phyloP scores from a whole-genome alignment of 192 early-diverging fungal genomes.

The Linnemannia schmuckeri region DNA sequence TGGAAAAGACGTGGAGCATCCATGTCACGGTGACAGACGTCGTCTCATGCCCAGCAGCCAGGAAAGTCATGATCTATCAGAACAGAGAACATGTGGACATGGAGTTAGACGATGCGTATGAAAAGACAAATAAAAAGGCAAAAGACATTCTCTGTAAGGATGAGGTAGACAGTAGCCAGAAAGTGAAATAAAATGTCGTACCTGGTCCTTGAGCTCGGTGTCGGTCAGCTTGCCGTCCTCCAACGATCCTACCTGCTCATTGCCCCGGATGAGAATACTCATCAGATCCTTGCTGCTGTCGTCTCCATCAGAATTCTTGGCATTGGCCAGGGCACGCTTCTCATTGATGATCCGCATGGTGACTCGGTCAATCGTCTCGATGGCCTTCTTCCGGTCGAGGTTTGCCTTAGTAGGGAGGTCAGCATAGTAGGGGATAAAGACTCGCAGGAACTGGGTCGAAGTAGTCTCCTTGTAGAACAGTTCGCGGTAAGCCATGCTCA shows the following conservation, averaged over 20 bases:
- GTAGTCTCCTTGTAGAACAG: constrained; percentile 39
- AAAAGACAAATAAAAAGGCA: not conserved
- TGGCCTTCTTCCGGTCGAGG: constrained; percentile 14
- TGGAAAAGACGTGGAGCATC: constrained; percentile 65
- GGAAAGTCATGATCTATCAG: constrained; percentile 62
- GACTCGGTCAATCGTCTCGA: constrained; percentile 46
- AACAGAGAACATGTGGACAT: not conserved
- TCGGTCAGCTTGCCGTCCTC: constrained; percentile 58
- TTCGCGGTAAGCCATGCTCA: constrained; percentile 60
- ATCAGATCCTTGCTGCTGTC: constrained; percentile 58
- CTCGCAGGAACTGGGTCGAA: constrained; percentile 26
- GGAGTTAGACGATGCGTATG: not conserved
- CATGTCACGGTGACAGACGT: constrained; percentile 63
- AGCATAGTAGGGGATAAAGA: constrained; percentile 41
- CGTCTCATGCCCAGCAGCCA: constrained; percentile 73
- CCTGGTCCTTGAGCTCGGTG: constrained; percentile 63
- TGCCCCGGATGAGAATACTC: constrained; percentile 57
- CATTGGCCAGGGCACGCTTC: constrained; percentile 35
- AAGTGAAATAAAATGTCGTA: not conserved
- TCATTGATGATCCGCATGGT: constrained; percentile 54
- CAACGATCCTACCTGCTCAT: constrained; percentile 55
- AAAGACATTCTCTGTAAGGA: not conserved
- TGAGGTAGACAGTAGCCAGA: too few relatives aligned
- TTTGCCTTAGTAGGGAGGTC: constrained; percentile 43
- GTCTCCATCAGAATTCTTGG: constrained; percentile 16